Evolutionary conservation across 2,329 filamentous ascomycete genomes (phyloP).

Genomic region (Neofusicoccum ribis): DNA sequence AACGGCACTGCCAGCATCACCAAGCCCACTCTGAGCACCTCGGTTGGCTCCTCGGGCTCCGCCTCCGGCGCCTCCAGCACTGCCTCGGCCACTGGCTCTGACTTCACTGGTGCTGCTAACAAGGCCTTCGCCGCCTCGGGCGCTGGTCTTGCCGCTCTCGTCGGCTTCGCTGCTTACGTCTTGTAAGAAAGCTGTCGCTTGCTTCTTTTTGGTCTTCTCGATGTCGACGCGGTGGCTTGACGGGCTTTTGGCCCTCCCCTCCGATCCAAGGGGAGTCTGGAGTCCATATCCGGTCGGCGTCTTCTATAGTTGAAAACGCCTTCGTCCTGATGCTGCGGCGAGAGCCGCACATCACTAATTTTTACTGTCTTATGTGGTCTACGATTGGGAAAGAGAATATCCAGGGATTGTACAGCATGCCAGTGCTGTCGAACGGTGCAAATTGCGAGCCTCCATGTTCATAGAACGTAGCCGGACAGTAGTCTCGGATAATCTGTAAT

Average conservation of each 20-base stretch:
- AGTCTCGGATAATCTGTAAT: background rate
- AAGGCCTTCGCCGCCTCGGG: constrained; percentile 49
- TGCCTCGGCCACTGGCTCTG: constrained; percentile 29
- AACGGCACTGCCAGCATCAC: constrained; percentile 20
- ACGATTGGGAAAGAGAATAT: constrained; percentile 10
- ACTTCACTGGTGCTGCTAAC: constrained; percentile 55
- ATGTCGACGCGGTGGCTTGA: constrained; percentile 7
- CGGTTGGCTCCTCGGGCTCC: background rate
- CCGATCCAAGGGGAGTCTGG: background rate
- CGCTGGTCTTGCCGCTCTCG: constrained; percentile 54
- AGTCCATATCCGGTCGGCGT: background rate
- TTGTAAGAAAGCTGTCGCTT: constrained; percentile 33
- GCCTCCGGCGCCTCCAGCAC: constrained; percentile 13
- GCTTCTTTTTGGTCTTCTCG: background rate
- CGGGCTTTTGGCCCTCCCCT: background rate
- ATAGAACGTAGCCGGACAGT: background rate
- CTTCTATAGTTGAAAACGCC: background rate
- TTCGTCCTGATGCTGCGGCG: background rate
- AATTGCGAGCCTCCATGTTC: background rate
- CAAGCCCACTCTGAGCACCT: background rate
- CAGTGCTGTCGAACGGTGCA: background rate
- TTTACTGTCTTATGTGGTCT: constrained; percentile 9
- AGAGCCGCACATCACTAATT: background rate
- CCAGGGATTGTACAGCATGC: background rate
- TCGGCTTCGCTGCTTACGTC: constrained; percentile 49